Evolutionary conservation across 1,284 basidiomycete species (phyloP), one percentile per base, ranked within the genome.

Genomic region (Rhizoctonia solani): DNA sequence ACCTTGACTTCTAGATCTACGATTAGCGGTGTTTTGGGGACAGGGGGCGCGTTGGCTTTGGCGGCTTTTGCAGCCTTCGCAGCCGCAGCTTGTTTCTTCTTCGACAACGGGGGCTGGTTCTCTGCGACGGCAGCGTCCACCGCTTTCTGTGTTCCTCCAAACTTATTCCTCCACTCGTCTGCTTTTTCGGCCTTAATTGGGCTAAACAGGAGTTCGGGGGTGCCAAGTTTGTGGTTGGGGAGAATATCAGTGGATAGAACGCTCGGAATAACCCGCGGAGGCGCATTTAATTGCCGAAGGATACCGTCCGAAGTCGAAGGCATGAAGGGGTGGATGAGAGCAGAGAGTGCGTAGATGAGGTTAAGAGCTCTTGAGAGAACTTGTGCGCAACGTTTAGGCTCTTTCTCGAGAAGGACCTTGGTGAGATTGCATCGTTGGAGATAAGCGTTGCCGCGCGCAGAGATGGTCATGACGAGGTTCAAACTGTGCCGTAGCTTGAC

Each of bases 281-380:
- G 95, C 0, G 95, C 95, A 76, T 97, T 93, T 71, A 99, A 85
- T 76, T 99, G 97, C 32, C 79, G 76, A 69, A 97, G 83, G 69
- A 99, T 95, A 8, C 87, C 82, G 21, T 87, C 86, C 27, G 90
- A 87, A 0, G 93, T 96, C 25, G 87, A 83, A 41, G 97, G 97
- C 95, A 99, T 98, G 86, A 95, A 99, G 0, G 97, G 96, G 76
- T 95, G 90, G 71, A 94, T 79, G 71, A 97, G 80, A 32, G 88
- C 88, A 11, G 92, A 90, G 67, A 99, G 84, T 30, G 89, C 79
- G 78, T 97, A 99, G 77, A 99, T 97, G 72, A 99, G 81, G 80
- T 98, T 98, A 77, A 95, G 79, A 23, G 94, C 90, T 68, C 95
- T 88, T 50, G 92, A 87, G 70, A 98, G 82, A 70, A 98, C 94